A percentile compares a stretch with the other conserved stretches of the same genome.
Evolutionary conservation across 176 grass and related monocot species (phyloP).

Genomic region (Puccinellia tenuiflora): DNA sequence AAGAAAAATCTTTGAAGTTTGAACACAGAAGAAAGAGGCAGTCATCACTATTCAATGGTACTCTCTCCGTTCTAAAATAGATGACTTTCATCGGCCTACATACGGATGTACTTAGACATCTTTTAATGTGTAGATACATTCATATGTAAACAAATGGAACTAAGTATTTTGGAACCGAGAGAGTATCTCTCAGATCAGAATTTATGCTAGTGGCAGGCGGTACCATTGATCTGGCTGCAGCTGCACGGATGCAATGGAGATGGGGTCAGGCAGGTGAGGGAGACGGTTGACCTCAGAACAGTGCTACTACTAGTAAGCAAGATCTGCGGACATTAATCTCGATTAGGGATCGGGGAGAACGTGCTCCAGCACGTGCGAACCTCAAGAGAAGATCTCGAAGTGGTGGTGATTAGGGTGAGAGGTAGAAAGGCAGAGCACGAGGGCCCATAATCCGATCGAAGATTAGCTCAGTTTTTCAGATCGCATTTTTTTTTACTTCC

Average conservation of each 20-base stretch:
- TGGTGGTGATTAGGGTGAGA: background rate
- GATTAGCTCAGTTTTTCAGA: background rate
- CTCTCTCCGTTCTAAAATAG: no score
- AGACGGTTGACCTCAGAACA: conserved; percentile 14
- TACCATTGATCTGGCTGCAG: background rate
- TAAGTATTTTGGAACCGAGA: no score
- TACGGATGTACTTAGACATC: no score
- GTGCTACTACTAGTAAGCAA: background rate
- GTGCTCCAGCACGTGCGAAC: background rate
- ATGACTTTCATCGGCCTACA: no score
- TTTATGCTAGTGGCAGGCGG: background rate
- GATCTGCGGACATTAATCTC: conserved; percentile 21
- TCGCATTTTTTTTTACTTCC: background rate
- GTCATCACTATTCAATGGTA: background rate
- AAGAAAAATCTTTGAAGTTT: background rate
- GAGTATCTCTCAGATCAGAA: background rate
- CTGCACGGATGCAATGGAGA: background rate
- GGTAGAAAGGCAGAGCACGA: conserved; percentile 8
- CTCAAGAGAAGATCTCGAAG: conserved; percentile 8
- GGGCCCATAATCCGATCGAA: conserved; percentile 15
- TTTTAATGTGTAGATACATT: no score
- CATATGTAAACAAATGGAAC: no score
- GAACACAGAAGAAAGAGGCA: background rate
- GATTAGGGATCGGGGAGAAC: background rate
- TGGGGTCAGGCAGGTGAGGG: background rate